These are phyloP conservation scores for Medicago truncatula DNA, from an alignment of 306 rosid species.

Conservation along the genomic window MtrunA17r5.0-ANR NC_053042.1:49792501-49793000, in stretches of 20 bases:
- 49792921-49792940: constrained; percentile 60
- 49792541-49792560: neutral
- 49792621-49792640: constrained; percentile 98
- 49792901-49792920: constrained; percentile 44
- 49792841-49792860: neutral
- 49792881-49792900: constrained; percentile 49
- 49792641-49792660: constrained; percentile 79
- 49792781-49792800: neutral
- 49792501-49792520: too few species aligned
- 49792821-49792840: neutral
- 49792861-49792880: constrained; percentile 2
- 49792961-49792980: constrained; percentile 1
- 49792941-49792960: constrained; percentile 50
- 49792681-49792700: constrained; percentile 81
- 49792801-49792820: neutral
- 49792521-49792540: too few species aligned
- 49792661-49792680: constrained; percentile 83
- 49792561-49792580: neutral
- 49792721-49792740: constrained; percentile 43
- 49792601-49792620: constrained; percentile 82
- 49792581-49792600: constrained; percentile 76
- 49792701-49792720: constrained; percentile 85
- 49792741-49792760: constrained; percentile 23
- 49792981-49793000: constrained; percentile 35
- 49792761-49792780: neutral